Percentiles rank a stretch among this genome's conserved stretches.
These are phyloP conservation scores for Septoria petroselini DNA, from an alignment of 2,329 filamentous ascomycete genomes.

Conservation along the genomic window DNA sequence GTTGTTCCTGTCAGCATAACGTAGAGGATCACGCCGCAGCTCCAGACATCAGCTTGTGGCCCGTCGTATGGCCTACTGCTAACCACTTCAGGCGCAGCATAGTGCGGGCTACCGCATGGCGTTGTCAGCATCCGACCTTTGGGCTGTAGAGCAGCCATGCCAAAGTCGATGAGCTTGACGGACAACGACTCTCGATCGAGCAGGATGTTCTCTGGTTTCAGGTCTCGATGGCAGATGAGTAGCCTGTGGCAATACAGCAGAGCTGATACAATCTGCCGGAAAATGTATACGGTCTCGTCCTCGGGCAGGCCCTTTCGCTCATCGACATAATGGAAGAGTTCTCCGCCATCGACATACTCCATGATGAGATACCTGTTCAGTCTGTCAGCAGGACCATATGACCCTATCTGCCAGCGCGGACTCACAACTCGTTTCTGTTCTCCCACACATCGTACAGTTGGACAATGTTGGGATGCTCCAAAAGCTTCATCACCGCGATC, in stretches of 20 bases:
- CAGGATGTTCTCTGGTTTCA: slow-evolving; percentile 96
- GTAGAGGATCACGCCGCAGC: slow-evolving; percentile 83
- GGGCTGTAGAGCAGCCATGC: slow-evolving; percentile 92
- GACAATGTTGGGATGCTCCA: slow-evolving; percentile 92
- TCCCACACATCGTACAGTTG: slow-evolving; percentile 97
- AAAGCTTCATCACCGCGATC: slow-evolving; percentile 93
- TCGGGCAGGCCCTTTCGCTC: slow-evolving; percentile 70
- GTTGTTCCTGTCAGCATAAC: slow-evolving; percentile 79
- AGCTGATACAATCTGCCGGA: slow-evolving; percentile 89
- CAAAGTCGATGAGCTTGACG: slow-evolving; percentile 95
- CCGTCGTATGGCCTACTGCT: slow-evolving; percentile 74
- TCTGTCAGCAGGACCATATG: slow-evolving; percentile 26
- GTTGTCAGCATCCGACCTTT: slow-evolving; percentile 75
- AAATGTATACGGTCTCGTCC: slow-evolving; percentile 76
- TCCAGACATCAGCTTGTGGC: slow-evolving; percentile 90
- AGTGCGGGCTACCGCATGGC: slow-evolving; percentile 93
- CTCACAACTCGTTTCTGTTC: slow-evolving; percentile 89
- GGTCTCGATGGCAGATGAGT: slow-evolving; percentile 91
- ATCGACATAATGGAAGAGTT: slow-evolving; percentile 85
- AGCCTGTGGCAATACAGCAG: slow-evolving; percentile 90
- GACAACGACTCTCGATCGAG: slow-evolving; percentile 66
- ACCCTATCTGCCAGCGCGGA: slow-evolving; percentile 1
- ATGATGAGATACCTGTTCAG: slow-evolving; percentile 78
- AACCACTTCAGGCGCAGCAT: slow-evolving; percentile 90
- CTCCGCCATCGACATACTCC: slow-evolving; percentile 81